A percentile compares a stretch with the other conserved stretches of the same genome.
phyloP scores from a whole-genome alignment of 345 rosid genomes.

The Eucalyptus pumila region DNA sequence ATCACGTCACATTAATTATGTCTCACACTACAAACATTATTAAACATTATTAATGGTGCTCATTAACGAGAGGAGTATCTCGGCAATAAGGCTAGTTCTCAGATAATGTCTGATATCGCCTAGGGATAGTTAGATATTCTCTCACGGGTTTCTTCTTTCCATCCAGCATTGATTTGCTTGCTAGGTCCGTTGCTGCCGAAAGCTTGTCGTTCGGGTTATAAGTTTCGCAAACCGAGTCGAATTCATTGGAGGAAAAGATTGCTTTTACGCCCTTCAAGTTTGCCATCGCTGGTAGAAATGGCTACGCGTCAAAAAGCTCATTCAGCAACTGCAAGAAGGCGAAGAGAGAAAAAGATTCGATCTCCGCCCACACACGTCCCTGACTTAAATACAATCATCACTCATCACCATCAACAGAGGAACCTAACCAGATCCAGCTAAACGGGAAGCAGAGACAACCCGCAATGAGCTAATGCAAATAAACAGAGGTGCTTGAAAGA shows the following conservation, averaged over 20 bases:
- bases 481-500: background rate
- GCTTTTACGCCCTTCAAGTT: background rate
- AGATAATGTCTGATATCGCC: background rate
- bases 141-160: background rate
- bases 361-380: background rate
- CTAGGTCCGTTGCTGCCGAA: background rate
- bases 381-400: background rate
- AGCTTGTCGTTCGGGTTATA: background rate
- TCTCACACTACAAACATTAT: background rate
- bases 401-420: background rate
- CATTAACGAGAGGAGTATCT: background rate
- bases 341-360: background rate
- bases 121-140: background rate
- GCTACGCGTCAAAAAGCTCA: background rate
- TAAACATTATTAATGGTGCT: background rate
- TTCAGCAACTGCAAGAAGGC: background rate
- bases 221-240: background rate
- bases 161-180: background rate
- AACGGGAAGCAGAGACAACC: background rate
- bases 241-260: background rate
- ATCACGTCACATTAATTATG: background rate
- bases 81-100: background rate
- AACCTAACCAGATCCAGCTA: background rate
- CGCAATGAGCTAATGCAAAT: background rate
- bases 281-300: background rate